These are phyloP conservation scores for Rutstroemia sp. DNA, from an alignment of 2,329 filamentous ascomycete species.

Conservation along the genomic window DNA sequence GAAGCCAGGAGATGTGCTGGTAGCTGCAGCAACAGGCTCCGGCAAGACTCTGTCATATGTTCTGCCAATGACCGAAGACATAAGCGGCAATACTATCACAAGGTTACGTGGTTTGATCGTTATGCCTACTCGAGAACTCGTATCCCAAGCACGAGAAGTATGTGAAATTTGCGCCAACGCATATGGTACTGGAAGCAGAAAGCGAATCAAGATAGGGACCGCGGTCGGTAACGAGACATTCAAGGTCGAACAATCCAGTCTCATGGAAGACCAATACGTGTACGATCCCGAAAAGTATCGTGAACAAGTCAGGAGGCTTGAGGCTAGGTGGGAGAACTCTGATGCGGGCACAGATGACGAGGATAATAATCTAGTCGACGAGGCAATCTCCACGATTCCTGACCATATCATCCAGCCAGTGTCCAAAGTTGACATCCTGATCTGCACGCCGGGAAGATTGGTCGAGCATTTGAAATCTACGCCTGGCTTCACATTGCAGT, in stretches of 20 bases:
- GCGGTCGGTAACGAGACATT: constrained; percentile 77
- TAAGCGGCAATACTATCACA: constrained; percentile 58
- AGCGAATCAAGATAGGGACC: constrained; percentile 69
- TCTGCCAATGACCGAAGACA: constrained; percentile 71
- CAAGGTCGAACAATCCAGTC: constrained; percentile 51
- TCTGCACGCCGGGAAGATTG: constrained; percentile 85
- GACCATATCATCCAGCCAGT: constrained; percentile 57
- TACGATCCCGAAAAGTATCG: constrained; percentile 60
- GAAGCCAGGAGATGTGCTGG: constrained; percentile 69
- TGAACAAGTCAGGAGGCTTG: constrained; percentile 32
- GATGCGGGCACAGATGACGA: constrained; percentile 38
- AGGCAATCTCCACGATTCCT: constrained; percentile 37
- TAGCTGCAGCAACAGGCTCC: constrained; percentile 90
- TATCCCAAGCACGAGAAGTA: constrained; percentile 74
- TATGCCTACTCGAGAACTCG: constrained; percentile 84
- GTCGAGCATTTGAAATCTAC: constrained; percentile 87
- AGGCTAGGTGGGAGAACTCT: constrained; percentile 40
- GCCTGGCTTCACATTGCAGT: constrained; percentile 68
- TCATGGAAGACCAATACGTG: constrained; percentile 56
- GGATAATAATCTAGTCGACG: constrained; percentile 30
- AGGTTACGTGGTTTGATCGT: constrained; percentile 74
- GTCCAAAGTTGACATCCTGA: constrained; percentile 77
- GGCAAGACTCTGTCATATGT: constrained; percentile 93
- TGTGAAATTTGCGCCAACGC: constrained; percentile 66
- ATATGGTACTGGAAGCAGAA: constrained; percentile 48